Percentiles rank a stretch among this genome's conserved stretches.
Evolutionary conservation across 1,284 basidiomycete species (phyloP).

Genomic region (Chiua sp.): DNA sequence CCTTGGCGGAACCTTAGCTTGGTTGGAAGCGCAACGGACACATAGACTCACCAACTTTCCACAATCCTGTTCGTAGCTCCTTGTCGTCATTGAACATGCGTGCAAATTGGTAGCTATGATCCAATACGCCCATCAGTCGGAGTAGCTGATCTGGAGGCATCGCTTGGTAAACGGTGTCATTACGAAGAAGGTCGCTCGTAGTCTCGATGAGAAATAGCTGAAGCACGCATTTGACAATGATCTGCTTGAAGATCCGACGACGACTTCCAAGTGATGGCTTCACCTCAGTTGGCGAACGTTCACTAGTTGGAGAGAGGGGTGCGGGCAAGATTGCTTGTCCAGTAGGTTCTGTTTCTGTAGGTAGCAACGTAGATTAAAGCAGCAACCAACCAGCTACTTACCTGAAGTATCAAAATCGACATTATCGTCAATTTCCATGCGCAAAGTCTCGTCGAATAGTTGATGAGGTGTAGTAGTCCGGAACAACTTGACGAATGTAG

Average conservation of each 20-base stretch:
- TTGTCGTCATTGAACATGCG: conserved; percentile 99
- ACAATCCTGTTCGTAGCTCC: conserved; percentile 93
- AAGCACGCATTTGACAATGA: conserved; percentile 99
- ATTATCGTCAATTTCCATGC: conserved; percentile 77
- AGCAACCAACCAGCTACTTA: conserved; percentile 27
- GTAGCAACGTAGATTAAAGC: conserved; percentile 9
- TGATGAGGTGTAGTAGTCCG: conserved; percentile 98
- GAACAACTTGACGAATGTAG: conserved; percentile 96
- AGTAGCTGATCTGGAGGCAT: conserved; percentile 96
- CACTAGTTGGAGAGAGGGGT: conserved; percentile 71
- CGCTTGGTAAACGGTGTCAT: conserved; percentile 89
- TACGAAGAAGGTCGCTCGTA: conserved; percentile 94
- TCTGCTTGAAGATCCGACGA: conserved; percentile 95
- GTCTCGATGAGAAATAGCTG: conserved; percentile 98
- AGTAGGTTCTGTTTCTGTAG: conserved; percentile 49
- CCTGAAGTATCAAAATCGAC: conserved; percentile 63
- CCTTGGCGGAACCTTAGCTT: conserved; percentile 53
- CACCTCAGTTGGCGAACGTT: conserved; percentile 50
- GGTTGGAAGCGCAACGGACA: neutral
- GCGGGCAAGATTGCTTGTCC: conserved; percentile 79
- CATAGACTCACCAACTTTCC: conserved; percentile 93
- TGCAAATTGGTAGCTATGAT: conserved; percentile 98
- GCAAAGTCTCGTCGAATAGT: conserved; percentile 90
- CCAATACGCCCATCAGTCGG: conserved; percentile 92
- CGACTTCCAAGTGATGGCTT: conserved; percentile 72